Evolutionary conservation across 768 basidiomycete species (phyloP).

Genomic region (Suillus americanus): DNA sequence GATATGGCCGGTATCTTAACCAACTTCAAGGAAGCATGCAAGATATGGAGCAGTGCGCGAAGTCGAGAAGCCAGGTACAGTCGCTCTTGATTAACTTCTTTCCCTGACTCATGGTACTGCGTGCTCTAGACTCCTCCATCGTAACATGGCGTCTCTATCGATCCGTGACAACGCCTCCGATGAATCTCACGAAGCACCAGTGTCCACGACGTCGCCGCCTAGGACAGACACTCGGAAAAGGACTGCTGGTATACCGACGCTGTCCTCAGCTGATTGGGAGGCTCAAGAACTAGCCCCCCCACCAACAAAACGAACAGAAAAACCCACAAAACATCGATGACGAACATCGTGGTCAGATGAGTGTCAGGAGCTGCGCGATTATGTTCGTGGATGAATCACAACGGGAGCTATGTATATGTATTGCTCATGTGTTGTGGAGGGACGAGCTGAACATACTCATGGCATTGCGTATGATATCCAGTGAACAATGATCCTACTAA

Average conservation of each 20-base stretch:
- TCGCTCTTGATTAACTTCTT: not conserved
- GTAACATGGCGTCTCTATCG: slow-evolving; percentile 28
- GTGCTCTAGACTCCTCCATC: slow-evolving; percentile 18
- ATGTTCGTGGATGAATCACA: not conserved
- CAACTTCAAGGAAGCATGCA: slow-evolving; percentile 75
- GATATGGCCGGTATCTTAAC: slow-evolving; percentile 71
- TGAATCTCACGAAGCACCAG: not conserved
- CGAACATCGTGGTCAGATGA: not conserved
- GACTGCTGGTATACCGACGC: slow-evolving; percentile 42
- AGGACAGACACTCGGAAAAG: slow-evolving; percentile 22
- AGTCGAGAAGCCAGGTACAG: slow-evolving; percentile 76
- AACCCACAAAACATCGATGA: slow-evolving; percentile 5
- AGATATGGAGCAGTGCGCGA: slow-evolving; percentile 69
- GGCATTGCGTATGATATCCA: not conserved
- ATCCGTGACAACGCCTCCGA: slow-evolving; percentile 25
- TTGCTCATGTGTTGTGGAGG: not conserved
- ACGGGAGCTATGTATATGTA: not conserved
- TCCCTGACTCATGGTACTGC: not conserved
- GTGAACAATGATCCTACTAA: slow-evolving; percentile 10
- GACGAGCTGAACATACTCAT: not conserved
- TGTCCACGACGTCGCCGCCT: not conserved
- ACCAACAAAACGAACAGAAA: slow-evolving; percentile 10
- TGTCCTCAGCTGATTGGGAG: slow-evolving; percentile 53
- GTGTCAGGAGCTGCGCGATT: not conserved
- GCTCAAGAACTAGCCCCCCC: slow-evolving; percentile 51